phyloP scores from a whole-genome alignment of 2,329 filamentous ascomycete genomes.

The Arachnomyces sp. region DNA sequence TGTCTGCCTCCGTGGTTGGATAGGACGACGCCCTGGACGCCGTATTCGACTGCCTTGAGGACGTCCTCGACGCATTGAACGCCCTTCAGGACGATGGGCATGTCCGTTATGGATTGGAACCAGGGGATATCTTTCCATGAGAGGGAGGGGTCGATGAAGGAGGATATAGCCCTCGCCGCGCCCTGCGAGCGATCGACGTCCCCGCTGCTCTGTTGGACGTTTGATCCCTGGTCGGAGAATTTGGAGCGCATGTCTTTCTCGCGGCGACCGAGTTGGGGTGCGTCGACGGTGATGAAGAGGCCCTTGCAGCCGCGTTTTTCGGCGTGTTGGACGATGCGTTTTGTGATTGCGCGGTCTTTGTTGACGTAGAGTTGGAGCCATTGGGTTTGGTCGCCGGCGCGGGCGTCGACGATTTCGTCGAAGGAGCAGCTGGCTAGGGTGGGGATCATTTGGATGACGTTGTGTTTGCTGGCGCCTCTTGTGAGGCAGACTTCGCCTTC shows the following conservation, averaged over 20 bases:
- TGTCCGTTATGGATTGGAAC: slow-evolving; percentile 81
- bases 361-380: slow-evolving; percentile 98
- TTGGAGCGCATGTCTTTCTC: slow-evolving; percentile 98
- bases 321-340: slow-evolving; percentile 82
- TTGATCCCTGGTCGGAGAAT: slow-evolving; percentile 73
- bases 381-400: slow-evolving; percentile 70
- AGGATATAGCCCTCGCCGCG: slow-evolving; percentile 87
- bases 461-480: slow-evolving; percentile 71
- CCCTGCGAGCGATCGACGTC: slow-evolving; percentile 83
- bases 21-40: slow-evolving; percentile 82
- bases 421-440: slow-evolving; percentile 95
- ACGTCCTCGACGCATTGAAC: slow-evolving; percentile 96
- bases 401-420: slow-evolving; percentile 90
- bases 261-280: slow-evolving; percentile 83
- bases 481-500: slow-evolving; percentile 93
- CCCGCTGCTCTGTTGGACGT: slow-evolving; percentile 63
- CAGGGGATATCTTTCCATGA: slow-evolving; percentile 91
- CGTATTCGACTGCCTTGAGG: slow-evolving; percentile 69
- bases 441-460: slow-evolving; percentile 96
- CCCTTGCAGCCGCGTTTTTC: slow-evolving; percentile 87
- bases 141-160: slow-evolving; percentile 91
- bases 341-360: slow-evolving; percentile 85
- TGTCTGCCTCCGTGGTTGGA: slow-evolving; percentile 95
- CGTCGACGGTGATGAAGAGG: slow-evolving; percentile 97
- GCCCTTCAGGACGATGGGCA: slow-evolving; percentile 95